phyloP scores from a whole-genome alignment of 2,329 filamentous ascomycete species.

The Dactylellina parvicollis region DNA sequence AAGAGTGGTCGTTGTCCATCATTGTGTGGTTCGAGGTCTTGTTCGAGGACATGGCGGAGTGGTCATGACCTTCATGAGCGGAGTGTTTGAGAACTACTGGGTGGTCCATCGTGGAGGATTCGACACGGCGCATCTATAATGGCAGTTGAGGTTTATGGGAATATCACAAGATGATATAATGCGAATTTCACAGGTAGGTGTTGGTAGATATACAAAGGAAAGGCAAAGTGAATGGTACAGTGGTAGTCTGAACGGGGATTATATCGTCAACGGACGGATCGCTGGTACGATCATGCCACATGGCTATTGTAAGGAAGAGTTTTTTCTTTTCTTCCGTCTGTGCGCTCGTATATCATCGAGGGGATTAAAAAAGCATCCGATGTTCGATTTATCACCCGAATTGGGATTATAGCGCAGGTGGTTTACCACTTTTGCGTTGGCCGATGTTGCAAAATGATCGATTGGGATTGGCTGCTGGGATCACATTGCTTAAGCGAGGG shows the following conservation, averaged over 20 bases:
- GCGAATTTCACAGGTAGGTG: too few relatives aligned
- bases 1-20: constrained; percentile 21
- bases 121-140: not conserved
- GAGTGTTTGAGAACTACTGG: constrained; percentile 3
- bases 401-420: not conserved
- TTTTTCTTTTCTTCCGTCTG: not conserved
- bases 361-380: not conserved
- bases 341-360: not conserved
- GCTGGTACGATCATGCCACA: not conserved
- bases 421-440: constrained; percentile 13
- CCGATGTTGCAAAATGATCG: constrained; percentile 21
- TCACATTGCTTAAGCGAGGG: too few relatives aligned
- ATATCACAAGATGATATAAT: not conserved
- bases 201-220: not conserved
- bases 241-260: not conserved
- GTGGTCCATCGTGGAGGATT: constrained; percentile 5
- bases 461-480: not conserved
- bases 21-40: not conserved
- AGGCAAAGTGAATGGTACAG: not conserved
- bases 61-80: constrained; percentile 14
- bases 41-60: not conserved
- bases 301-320: not conserved
- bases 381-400: constrained; percentile 3
- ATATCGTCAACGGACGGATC: not conserved
- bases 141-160: not conserved